Evolutionary conservation across 176 grass and related monocot species (phyloP).

Genomic region (Aegilops sharonensis): DNA sequence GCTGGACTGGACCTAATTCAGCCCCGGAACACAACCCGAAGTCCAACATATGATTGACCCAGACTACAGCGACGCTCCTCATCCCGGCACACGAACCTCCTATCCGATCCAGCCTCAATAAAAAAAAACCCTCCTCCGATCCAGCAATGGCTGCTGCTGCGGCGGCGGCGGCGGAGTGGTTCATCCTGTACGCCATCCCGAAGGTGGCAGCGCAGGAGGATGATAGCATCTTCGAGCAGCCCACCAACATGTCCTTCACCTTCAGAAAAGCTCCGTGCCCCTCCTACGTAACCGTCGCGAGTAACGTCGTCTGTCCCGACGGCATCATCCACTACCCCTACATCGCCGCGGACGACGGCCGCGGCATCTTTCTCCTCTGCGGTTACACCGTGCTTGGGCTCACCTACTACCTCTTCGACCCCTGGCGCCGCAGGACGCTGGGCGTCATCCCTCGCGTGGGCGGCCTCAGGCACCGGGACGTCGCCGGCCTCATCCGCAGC

Average conservation of each 20-base stretch:
- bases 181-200: too few species aligned
- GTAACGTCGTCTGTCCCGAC: neutral
- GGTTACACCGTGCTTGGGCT: neutral
- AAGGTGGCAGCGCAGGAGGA: too few species aligned
- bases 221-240: neutral
- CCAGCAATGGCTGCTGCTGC: too few species aligned
- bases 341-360: neutral
- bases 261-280: neutral
- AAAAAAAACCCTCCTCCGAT: too few species aligned
- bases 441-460: neutral
- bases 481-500: neutral
- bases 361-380: neutral
- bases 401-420: neutral
- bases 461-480: neutral
- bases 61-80: too few species aligned
- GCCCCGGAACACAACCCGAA: too few species aligned
- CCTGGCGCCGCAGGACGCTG: neutral
- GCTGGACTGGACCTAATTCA: too few species aligned
- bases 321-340: neutral
- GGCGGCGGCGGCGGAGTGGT: too few species aligned
- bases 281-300: neutral
- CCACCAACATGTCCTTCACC: neutral
- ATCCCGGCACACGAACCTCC: too few species aligned
- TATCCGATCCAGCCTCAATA: too few species aligned
- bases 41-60: too few species aligned